Evolutionary conservation across 179 eudicot species (phyloP).

Genomic region (Amaranthus tricolor): DNA sequence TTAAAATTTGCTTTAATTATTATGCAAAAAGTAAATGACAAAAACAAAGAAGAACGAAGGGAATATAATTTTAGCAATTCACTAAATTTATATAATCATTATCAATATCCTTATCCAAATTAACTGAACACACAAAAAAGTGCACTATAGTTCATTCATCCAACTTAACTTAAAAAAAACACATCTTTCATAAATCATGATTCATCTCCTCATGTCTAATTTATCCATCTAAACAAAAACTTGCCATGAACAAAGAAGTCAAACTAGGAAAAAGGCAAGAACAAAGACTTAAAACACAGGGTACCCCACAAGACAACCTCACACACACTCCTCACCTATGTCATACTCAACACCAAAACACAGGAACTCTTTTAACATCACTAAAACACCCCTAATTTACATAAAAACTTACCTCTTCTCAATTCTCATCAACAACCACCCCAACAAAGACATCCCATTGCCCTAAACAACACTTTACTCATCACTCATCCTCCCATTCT

Average conservation of each 20-base stretch:
- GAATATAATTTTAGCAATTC: too few relatives aligned
- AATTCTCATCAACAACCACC: not conserved
- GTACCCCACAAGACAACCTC: not conserved
- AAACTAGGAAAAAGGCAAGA: slow-evolving; percentile 13
- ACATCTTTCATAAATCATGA: too few relatives aligned
- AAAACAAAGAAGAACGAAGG: too few relatives aligned
- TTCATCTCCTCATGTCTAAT: too few relatives aligned
- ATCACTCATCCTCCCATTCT: not conserved
- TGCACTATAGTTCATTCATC: too few relatives aligned
- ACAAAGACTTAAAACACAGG: not conserved
- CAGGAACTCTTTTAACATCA: not conserved
- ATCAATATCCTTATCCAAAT: too few relatives aligned
- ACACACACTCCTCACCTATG: slow-evolving; percentile 5
- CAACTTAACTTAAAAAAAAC: too few relatives aligned
- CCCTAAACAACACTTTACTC: not conserved
- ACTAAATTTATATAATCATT: too few relatives aligned
- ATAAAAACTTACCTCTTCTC: not conserved
- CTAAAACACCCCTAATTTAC: not conserved
- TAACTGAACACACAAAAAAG: too few relatives aligned
- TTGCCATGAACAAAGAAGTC: slow-evolving; percentile 1
- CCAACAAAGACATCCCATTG: not conserved
- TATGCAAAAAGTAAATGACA: too few relatives aligned
- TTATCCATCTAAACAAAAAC: not conserved
- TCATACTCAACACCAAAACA: not conserved
- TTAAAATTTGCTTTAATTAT: too few relatives aligned